Percentiles rank a stretch among this genome's conserved stretches.
Evolutionary conservation across 1,284 basidiomycete genomes (phyloP).

Genomic region (Amylostereum chailletii): DNA sequence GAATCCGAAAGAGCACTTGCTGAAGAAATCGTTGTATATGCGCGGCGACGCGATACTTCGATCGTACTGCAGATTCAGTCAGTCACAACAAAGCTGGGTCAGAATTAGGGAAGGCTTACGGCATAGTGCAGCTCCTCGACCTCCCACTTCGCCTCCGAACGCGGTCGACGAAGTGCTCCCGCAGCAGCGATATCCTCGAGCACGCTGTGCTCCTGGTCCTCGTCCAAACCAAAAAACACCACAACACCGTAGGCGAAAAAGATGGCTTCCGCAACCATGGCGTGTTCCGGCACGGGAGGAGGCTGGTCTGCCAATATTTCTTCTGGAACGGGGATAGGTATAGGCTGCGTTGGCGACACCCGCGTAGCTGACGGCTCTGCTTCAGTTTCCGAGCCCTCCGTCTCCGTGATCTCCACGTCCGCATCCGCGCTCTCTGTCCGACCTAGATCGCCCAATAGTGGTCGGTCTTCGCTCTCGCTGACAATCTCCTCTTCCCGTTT

Average conservation of each 20-base stretch:
- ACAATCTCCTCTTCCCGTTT: too few species aligned
- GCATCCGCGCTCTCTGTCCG: background rate
- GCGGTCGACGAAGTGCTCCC: conserved; percentile 50
- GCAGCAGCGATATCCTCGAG: conserved; percentile 78
- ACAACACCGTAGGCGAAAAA: conserved; percentile 85
- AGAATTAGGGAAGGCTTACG: conserved; percentile 29
- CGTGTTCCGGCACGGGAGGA: conserved; percentile 21
- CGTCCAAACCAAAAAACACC: conserved; percentile 81
- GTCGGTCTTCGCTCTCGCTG: too few species aligned
- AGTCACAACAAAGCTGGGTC: background rate
- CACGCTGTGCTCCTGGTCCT: conserved; percentile 69
- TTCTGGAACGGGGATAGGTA: background rate
- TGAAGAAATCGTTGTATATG: conserved; percentile 92
- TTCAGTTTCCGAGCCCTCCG: background rate
- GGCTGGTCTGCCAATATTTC: conserved; percentile 1
- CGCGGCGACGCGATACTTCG: conserved; percentile 76
- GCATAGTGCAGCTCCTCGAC: conserved; percentile 85
- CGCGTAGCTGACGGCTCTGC: background rate
- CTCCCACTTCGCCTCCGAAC: conserved; percentile 74
- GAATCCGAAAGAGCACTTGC: conserved; percentile 28
- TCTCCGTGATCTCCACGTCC: background rate
- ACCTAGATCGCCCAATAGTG: background rate
- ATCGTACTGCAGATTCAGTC: conserved; percentile 57
- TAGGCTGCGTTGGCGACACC: background rate
- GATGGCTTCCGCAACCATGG: conserved; percentile 70